phyloP scores from a whole-genome alignment of 306 rosid genomes.

The Potentilla sterilis region DNA sequence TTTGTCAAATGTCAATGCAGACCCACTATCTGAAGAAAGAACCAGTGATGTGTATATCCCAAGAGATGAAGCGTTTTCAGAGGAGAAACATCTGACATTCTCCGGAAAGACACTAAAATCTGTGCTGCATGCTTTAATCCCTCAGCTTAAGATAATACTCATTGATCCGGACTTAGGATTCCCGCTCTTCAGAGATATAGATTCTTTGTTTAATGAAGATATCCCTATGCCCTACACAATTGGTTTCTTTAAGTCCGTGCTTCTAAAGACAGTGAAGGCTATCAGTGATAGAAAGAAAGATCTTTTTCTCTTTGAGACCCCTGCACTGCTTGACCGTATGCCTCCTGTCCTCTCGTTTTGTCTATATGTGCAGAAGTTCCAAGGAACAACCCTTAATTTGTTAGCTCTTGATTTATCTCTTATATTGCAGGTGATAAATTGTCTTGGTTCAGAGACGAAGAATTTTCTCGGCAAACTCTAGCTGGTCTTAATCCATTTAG shows the following conservation, averaged over 20 bases:
- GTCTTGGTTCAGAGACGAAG: conserved; percentile 42
- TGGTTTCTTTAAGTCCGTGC: conserved; percentile 5
- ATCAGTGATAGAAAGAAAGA: conserved; percentile 20
- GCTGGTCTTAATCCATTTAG: conserved; percentile 45
- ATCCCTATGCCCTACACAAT: conserved; percentile 21
- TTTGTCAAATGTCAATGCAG: conserved; percentile 18
- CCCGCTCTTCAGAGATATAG: conserved; percentile 34
- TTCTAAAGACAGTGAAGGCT: conserved; percentile 36
- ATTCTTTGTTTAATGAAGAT: conserved; percentile 32
- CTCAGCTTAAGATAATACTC: conserved; percentile 19
- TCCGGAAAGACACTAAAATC: conserved; percentile 18
- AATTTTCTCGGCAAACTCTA: conserved; percentile 48
- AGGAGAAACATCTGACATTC: conserved; percentile 27
- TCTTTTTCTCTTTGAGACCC: conserved; percentile 34
- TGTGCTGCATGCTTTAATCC: conserved; percentile 31
- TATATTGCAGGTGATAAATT: conserved; percentile 38
- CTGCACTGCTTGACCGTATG: conserved; percentile 36
- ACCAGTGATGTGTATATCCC: conserved; percentile 33
- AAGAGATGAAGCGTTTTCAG: conserved; percentile 42
- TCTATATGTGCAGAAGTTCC: not conserved
- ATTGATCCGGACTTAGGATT: conserved; percentile 30
- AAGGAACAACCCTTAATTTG: not conserved
- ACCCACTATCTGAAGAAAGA: conserved; percentile 36
- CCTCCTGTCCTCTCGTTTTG: not conserved
- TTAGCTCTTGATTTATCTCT: not conserved